phyloP scores from a whole-genome alignment of 345 rosid genomes.

The Eucalyptus rudis region DNA sequence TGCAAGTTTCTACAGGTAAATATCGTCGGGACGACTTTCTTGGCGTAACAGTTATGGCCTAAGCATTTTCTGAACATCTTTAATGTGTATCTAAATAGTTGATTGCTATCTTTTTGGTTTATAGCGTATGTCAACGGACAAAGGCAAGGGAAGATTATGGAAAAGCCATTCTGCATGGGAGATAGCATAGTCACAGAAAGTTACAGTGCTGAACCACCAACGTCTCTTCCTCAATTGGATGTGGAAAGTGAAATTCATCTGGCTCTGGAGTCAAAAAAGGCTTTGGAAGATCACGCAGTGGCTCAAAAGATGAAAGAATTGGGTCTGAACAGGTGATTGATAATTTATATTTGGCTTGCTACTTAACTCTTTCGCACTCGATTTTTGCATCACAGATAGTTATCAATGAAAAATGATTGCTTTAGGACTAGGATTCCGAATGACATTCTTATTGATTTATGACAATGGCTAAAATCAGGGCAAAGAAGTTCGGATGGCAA shows the following conservation, averaged over 20 bases:
- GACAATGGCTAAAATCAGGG: constrained; percentile 24
- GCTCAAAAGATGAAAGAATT: constrained; percentile 66
- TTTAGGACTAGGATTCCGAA: not conserved
- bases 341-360: not conserved
- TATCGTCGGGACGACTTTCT: not conserved
- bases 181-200: constrained; percentile 64
- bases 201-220: constrained; percentile 10
- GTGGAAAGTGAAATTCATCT: constrained; percentile 49
- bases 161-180: constrained; percentile 63
- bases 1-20: constrained; percentile 63
- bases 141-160: constrained; percentile 84
- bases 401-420: not conserved
- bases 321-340: constrained; percentile 62
- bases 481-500: constrained; percentile 88
- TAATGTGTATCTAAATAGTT: not conserved
- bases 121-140: constrained; percentile 92
- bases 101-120: not conserved
- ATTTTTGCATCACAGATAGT: not conserved
- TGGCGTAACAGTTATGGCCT: not conserved
- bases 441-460: not conserved
- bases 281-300: constrained; percentile 14
- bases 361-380: not conserved
- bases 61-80: not conserved
- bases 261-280: constrained; percentile 27
- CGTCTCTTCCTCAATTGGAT: constrained; percentile 24